A percentile compares a stretch with the other conserved stretches of the same genome.
Conservation (phyloP, 2,329 filamentous ascomycete genomes). For the Cordyceps pruinosa region DNA sequence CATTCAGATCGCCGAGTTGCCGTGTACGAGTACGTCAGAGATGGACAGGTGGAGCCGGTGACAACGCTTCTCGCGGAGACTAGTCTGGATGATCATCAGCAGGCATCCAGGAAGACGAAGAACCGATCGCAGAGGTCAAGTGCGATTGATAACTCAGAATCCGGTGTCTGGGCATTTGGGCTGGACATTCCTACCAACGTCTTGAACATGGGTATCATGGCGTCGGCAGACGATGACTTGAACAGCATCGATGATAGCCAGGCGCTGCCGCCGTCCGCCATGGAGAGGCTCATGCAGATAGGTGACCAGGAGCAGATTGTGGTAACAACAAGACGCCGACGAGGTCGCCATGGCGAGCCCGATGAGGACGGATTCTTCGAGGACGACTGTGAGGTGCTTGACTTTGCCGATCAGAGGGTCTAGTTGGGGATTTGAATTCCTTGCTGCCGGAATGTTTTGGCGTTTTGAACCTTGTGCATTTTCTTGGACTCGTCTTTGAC, state of each 20-base stretch:
- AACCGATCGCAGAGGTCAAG: constrained; percentile 22
- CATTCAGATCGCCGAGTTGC: constrained; percentile 82
- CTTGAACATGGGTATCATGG: constrained; percentile 44
- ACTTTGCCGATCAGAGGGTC: constrained; percentile 70
- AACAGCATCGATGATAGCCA: constrained; percentile 47
- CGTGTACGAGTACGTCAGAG: constrained; percentile 57
- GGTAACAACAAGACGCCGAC: constrained; percentile 67
- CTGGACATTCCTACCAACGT: constrained; percentile 43
- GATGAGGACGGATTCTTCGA: constrained; percentile 81
- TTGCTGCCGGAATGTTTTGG: not conserved
- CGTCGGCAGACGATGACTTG: constrained; percentile 45
- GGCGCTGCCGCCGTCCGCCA: constrained; percentile 55
- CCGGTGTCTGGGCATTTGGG: constrained; percentile 52
- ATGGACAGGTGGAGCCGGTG: constrained; percentile 29
- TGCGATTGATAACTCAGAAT: constrained; percentile 7
- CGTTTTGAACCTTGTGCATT: constrained; percentile 11
- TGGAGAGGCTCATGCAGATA: constrained; percentile 55
- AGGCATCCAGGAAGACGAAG: constrained; percentile 32
- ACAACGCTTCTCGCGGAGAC: constrained; percentile 35
- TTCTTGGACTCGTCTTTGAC: constrained; percentile 18
- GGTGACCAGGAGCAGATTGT: constrained; percentile 70
- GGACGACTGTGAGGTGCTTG: constrained; percentile 84
- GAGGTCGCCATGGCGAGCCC: constrained; percentile 38
- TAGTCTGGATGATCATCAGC: constrained; percentile 33
- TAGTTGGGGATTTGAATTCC: constrained; percentile 27